Conservation (phyloP, 2,329 filamentous ascomycete species). For the Colletotrichum orchidophilum region DNA sequence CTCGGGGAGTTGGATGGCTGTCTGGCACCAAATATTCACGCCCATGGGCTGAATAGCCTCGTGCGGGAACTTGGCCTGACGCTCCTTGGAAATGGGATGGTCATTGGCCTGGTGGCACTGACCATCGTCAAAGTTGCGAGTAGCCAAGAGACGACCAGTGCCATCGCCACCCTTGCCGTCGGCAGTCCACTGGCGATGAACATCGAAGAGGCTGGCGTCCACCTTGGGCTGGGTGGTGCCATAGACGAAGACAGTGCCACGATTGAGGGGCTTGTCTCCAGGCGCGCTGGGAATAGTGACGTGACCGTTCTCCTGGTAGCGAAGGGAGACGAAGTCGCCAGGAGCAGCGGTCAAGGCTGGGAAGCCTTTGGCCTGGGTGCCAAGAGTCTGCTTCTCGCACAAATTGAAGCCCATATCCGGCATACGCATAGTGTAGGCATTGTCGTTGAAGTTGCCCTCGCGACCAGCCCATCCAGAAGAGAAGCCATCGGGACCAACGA, state of each 20-base stretch:
- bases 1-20: constrained; percentile 78
- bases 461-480: constrained; percentile 76
- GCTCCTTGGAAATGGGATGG: constrained; percentile 65
- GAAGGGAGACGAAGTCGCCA: constrained; percentile 72
- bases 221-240: constrained; percentile 69
- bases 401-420: constrained; percentile 57
- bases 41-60: constrained; percentile 60
- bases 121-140: constrained; percentile 87
- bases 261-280: constrained; percentile 68
- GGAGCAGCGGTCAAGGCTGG: constrained; percentile 69
- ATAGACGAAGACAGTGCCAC: constrained; percentile 80
- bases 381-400: constrained; percentile 13
- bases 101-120: constrained; percentile 85
- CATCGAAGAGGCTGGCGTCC: constrained; percentile 63
- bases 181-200: constrained; percentile 81
- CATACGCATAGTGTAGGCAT: constrained; percentile 69
- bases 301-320: constrained; percentile 81
- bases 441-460: constrained; percentile 64
- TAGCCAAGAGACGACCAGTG: constrained; percentile 79
- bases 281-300: constrained; percentile 68
- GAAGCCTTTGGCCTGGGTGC: constrained; percentile 47
- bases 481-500: constrained; percentile 76
- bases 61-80: constrained; percentile 65
- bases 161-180: constrained; percentile 84
- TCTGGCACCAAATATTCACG: constrained; percentile 79